Conservation (phyloP, 257 asterid species). For the Salvia hispanica region DNA sequence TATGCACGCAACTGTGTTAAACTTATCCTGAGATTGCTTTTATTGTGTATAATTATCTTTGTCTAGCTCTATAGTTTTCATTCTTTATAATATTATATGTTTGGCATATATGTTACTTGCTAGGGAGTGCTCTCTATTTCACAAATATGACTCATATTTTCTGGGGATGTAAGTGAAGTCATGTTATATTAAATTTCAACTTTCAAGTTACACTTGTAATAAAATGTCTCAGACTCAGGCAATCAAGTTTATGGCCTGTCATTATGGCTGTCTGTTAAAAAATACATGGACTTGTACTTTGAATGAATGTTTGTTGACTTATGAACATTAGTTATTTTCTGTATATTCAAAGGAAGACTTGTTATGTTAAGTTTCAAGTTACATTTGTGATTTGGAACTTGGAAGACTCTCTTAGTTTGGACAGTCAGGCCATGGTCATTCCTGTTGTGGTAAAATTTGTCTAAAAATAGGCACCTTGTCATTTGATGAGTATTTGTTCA, state of each 20-base stretch:
- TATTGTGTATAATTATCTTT: background rate
- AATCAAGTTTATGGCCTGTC: constrained; percentile 11
- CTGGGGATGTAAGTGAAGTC: background rate
- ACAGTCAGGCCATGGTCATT: constrained; percentile 2
- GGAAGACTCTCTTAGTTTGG: background rate
- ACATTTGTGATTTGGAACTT: background rate
- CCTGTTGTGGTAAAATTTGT: background rate
- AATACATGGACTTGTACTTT: constrained; percentile 16
- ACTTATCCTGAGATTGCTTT: constrained; percentile 14
- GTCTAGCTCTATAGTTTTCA: constrained; percentile 8
- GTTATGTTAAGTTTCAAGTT: background rate
- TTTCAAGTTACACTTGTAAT: constrained; percentile 5
- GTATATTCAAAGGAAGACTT: background rate
- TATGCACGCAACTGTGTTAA: constrained; percentile 4
- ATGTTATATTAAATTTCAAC: background rate
- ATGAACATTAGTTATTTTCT: background rate
- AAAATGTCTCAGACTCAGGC: constrained; percentile 15
- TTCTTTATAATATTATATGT: background rate
- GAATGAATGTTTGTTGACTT: constrained; percentile 6
- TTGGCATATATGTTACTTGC: constrained; percentile 13
- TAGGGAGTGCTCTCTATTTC: background rate
- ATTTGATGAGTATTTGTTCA: background rate
- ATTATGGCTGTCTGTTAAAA: background rate
- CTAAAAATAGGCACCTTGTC: background rate
- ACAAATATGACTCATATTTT: constrained; percentile 9